These are phyloP conservation scores for Metschnikowia similis DNA, from an alignment of 805 yeast genomes.

Conservation along the genomic window DNA sequence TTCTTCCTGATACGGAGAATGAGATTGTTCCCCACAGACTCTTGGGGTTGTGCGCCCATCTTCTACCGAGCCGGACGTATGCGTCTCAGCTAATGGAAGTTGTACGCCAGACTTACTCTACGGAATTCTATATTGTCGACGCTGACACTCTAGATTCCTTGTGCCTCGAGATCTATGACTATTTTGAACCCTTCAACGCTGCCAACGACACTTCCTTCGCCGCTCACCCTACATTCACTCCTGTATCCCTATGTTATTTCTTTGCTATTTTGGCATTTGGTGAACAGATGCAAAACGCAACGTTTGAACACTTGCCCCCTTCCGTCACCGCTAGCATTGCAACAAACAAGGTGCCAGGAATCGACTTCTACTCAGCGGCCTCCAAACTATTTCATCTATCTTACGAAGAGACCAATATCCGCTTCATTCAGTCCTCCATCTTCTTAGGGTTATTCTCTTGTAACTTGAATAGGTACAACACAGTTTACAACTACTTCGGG, in stretches of 20 bases:
- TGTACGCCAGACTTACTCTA: slow-evolving; percentile 28
- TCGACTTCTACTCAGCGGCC: slow-evolving; percentile 30
- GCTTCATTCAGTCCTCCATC: slow-evolving; percentile 34
- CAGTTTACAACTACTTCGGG: slow-evolving; percentile 37
- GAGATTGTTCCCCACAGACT: slow-evolving; percentile 23
- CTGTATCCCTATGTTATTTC: slow-evolving; percentile 26
- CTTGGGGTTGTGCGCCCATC: slow-evolving; percentile 17
- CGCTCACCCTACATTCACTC: slow-evolving; percentile 7
- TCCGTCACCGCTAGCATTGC: slow-evolving; percentile 6
- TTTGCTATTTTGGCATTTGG: slow-evolving; percentile 36
- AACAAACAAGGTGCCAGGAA: slow-evolving; percentile 27
- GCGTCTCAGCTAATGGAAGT: slow-evolving; percentile 22
- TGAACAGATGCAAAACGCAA: slow-evolving; percentile 26
- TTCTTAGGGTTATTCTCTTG: slow-evolving; percentile 34
- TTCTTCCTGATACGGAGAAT: slow-evolving; percentile 25
- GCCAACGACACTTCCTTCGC: slow-evolving; percentile 2
- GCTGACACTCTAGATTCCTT: slow-evolving; percentile 15
- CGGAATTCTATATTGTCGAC: slow-evolving; percentile 35
- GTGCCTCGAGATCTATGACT: slow-evolving; percentile 16
- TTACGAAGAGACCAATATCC: slow-evolving; percentile 26
- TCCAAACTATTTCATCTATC: slow-evolving; percentile 29
- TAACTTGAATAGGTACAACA: slow-evolving; percentile 33
- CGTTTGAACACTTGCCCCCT: slow-evolving; percentile 8
- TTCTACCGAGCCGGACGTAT: slow-evolving; percentile 24
- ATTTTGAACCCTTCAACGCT: slow-evolving; percentile 1